These are phyloP conservation scores for Thermomucor indicae-seudaticae DNA, from an alignment of 371 early-diverging fungal genomes.

Conservation along the genomic window DNA sequence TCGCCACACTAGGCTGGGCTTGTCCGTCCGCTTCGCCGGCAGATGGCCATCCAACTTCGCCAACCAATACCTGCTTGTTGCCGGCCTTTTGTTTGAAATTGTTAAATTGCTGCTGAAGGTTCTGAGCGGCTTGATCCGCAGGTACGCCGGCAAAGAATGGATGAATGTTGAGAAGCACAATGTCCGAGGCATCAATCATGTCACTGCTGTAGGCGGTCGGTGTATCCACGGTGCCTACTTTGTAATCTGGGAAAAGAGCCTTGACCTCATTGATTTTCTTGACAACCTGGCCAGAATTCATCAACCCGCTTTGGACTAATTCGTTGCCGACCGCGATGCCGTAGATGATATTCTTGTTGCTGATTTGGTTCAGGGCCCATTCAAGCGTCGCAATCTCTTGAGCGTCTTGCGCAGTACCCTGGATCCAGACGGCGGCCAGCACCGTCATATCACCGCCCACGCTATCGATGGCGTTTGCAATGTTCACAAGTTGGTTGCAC, in stretches of 20 bases:
- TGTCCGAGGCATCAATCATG: conserved; percentile 37
- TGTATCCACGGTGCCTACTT: conserved; percentile 55
- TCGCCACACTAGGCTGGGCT: conserved; percentile 43
- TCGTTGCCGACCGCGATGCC: conserved; percentile 47
- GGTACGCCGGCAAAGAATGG: conserved; percentile 47
- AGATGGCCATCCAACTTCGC: conserved; percentile 69
- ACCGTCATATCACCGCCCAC: conserved; percentile 34
- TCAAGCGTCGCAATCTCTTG: conserved; percentile 25
- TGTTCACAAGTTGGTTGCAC: conserved; percentile 31
- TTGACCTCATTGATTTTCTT: conserved; percentile 43
- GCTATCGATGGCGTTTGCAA: conserved; percentile 25
- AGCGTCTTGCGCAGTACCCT: conserved; percentile 24
- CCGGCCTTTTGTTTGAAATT: conserved; percentile 36
- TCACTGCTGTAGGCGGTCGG: conserved; percentile 20
- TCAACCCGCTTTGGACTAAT: conserved; percentile 19
- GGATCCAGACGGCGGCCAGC: conserved; percentile 40
- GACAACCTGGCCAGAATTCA: conserved; percentile 18
- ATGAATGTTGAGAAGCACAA: conserved; percentile 51
- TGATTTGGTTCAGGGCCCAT: background rate
- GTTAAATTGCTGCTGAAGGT: conserved; percentile 30
- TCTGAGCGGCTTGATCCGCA: conserved; percentile 24
- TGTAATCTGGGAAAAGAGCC: conserved; percentile 21
- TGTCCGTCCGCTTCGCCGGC: conserved; percentile 43
- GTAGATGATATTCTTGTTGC: conserved; percentile 12
- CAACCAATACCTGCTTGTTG: conserved; percentile 44